Evolutionary conservation across 2,329 filamentous ascomycete species (phyloP).

Genomic region (Fusarium coffeatum): DNA sequence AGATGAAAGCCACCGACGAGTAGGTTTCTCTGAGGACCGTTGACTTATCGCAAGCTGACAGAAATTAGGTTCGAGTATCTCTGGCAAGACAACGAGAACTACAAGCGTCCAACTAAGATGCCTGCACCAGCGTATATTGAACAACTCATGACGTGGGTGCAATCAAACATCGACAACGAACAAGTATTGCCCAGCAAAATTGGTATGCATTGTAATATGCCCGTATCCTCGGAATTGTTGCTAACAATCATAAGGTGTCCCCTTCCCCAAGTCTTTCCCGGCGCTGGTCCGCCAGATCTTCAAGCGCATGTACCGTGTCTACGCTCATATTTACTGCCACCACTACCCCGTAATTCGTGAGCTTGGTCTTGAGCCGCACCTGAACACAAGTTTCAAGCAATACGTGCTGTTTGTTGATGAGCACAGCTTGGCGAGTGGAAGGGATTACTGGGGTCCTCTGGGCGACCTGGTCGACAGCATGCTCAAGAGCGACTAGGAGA

Average conservation of each 20-base stretch:
- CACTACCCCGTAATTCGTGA: conserved; percentile 98
- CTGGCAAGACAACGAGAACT: conserved; percentile 96
- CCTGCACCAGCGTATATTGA: conserved; percentile 97
- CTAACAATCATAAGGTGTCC: conserved; percentile 70
- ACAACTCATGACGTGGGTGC: conserved; percentile 97
- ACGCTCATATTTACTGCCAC: conserved; percentile 99
- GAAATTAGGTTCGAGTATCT: conserved; percentile 88
- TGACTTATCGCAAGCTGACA: conserved; percentile 26
- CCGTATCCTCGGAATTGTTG: neutral
- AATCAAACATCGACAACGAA: conserved; percentile 95
- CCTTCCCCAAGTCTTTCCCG: conserved; percentile 93
- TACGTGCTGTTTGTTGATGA: conserved; percentile 99
- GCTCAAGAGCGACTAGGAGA: conserved; percentile 83
- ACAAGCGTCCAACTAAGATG: conserved; percentile 97
- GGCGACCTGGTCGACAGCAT: conserved; percentile 98
- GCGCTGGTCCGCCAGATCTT: conserved; percentile 93
- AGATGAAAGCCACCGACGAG: conserved; percentile 99
- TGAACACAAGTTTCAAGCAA: conserved; percentile 99
- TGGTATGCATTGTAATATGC: conserved; percentile 61
- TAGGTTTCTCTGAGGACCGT: conserved; percentile 56
- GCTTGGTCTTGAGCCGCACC: conserved; percentile 92
- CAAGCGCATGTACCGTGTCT: conserved; percentile 98
- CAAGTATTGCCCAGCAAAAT: conserved; percentile 94
- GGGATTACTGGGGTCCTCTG: conserved; percentile 96
- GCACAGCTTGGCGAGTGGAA: conserved; percentile 89